These are phyloP conservation scores for Alternaria gansuensis DNA, from an alignment of 2,329 filamentous ascomycete genomes.

Conservation along the genomic window DNA sequence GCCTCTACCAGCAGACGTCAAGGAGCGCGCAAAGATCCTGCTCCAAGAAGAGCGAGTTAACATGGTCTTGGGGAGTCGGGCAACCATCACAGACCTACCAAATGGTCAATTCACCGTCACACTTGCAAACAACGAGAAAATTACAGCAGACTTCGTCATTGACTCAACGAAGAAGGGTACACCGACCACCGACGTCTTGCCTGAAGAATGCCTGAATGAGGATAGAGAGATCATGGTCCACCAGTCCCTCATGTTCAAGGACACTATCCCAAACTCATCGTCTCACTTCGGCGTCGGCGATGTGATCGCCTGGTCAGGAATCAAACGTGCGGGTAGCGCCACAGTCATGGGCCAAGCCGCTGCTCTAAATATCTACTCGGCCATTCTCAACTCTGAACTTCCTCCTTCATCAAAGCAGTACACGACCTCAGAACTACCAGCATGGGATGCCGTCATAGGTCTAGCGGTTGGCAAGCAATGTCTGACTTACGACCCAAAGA, in stretches of 20 bases:
- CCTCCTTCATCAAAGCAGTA: conserved; percentile 27
- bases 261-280: conserved; percentile 64
- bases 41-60: conserved; percentile 71
- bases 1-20: conserved; percentile 73
- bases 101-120: conserved; percentile 55
- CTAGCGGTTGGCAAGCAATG: conserved; percentile 76
- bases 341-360: conserved; percentile 76
- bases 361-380: conserved; percentile 64
- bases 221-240: conserved; percentile 72
- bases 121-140: conserved; percentile 54
- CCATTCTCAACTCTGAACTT: conserved; percentile 49
- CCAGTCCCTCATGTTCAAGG: conserved; percentile 64
- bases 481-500: conserved; percentile 67
- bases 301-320: conserved; percentile 74
- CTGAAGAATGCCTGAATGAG: conserved; percentile 65
- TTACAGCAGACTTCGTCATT: conserved; percentile 71
- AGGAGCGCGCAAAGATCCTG: conserved; percentile 67
- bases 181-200: conserved; percentile 71
- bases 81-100: conserved; percentile 55
- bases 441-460: conserved; percentile 67
- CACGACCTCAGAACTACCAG: conserved; percentile 38
- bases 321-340: conserved; percentile 79
- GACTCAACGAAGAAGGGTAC: conserved; percentile 72
- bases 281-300: conserved; percentile 76
- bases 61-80: conserved; percentile 68